These are phyloP conservation scores for Stylonectria norvegica DNA, from an alignment of 2,329 filamentous ascomycete species.

Conservation along the genomic window DNA sequence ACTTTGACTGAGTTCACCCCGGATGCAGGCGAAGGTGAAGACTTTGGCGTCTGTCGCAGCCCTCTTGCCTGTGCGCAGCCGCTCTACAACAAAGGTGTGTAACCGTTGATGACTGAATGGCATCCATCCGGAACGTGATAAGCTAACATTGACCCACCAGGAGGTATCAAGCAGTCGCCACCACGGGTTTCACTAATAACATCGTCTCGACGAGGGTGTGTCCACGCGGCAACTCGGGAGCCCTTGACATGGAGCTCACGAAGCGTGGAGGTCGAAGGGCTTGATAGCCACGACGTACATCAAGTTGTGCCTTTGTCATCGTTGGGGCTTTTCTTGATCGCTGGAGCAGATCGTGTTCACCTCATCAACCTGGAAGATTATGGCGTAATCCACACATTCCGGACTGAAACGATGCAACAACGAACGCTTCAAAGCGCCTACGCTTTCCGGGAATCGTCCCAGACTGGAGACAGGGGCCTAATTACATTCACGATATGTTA, in stretches of 20 bases:
- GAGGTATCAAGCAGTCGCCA: slow-evolving; percentile 10
- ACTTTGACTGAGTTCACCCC: slow-evolving; percentile 56
- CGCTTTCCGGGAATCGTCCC: slow-evolving; percentile 38
- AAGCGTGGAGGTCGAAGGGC: slow-evolving; percentile 39
- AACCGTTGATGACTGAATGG: not conserved
- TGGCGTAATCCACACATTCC: slow-evolving; percentile 58
- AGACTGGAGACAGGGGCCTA: slow-evolving; percentile 55
- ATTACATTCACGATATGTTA: slow-evolving; percentile 64
- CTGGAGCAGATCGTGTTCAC: slow-evolving; percentile 56
- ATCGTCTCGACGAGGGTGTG: slow-evolving; percentile 47
- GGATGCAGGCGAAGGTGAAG: slow-evolving; percentile 37
- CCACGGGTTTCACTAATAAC: slow-evolving; percentile 36
- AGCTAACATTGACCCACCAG: not conserved
- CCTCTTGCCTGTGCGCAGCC: slow-evolving; percentile 49
- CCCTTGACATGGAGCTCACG: slow-evolving; percentile 49
- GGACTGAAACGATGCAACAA: slow-evolving; percentile 54
- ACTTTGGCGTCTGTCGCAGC: slow-evolving; percentile 50
- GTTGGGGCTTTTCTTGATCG: slow-evolving; percentile 59
- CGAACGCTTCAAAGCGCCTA: slow-evolving; percentile 60
- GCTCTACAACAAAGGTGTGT: slow-evolving; percentile 45
- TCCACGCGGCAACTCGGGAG: slow-evolving; percentile 45
- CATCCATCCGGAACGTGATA: not conserved
- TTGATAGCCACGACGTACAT: slow-evolving; percentile 46
- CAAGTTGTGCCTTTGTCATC: slow-evolving; percentile 58
- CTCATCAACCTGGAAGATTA: slow-evolving; percentile 46